A percentile compares a stretch with the other conserved stretches of the same genome.
Conservation (phyloP, 257 asterid genomes). For the Solanum appendiculatum region DNA sequence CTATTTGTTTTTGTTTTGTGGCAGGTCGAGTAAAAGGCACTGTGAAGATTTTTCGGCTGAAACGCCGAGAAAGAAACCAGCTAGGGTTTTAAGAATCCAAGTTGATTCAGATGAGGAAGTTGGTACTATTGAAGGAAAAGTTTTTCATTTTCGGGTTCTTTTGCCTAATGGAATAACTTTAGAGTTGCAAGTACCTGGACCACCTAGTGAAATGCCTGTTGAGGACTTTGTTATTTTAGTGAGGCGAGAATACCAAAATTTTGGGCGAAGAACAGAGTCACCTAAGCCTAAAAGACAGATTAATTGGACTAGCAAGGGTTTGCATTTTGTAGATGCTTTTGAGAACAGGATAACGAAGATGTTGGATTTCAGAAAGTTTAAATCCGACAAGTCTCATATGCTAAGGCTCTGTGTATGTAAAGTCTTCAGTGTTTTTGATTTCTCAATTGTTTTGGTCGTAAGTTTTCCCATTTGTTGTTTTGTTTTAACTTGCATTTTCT, state of each 20-base stretch:
- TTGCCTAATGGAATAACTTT: slow-evolving; percentile 42
- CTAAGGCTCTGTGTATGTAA: slow-evolving; percentile 39
- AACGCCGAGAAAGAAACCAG: slow-evolving; percentile 13
- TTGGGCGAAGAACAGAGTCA: slow-evolving; percentile 1
- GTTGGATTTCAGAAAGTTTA: slow-evolving; percentile 18
- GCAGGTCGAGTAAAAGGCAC: slow-evolving; percentile 26
- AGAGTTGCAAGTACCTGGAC: slow-evolving; percentile 23
- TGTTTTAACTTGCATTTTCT: slow-evolving; percentile 2
- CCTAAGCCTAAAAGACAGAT: slow-evolving; percentile 8
- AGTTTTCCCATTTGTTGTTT: background rate
- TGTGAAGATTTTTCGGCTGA: slow-evolving; percentile 8
- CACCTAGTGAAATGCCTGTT: slow-evolving; percentile 13
- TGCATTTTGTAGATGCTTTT: slow-evolving; percentile 36
- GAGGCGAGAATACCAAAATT: slow-evolving; percentile 7
- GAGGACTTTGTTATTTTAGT: slow-evolving; percentile 19
- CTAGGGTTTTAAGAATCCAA: background rate
- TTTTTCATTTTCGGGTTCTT: slow-evolving; percentile 36
- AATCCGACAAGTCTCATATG: slow-evolving; percentile 23
- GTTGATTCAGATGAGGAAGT: background rate
- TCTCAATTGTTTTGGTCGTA: background rate
- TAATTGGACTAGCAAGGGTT: slow-evolving; percentile 31
- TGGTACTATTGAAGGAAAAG: background rate
- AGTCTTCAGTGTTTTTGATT: background rate
- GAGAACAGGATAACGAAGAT: slow-evolving; percentile 11
- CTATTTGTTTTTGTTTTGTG: background rate